Percentiles rank a stretch among this genome's conserved stretches.
These are phyloP conservation scores for Xylaria cubensis DNA, from an alignment of 495 filamentous ascomycete species.

Conservation along the genomic window DNA sequence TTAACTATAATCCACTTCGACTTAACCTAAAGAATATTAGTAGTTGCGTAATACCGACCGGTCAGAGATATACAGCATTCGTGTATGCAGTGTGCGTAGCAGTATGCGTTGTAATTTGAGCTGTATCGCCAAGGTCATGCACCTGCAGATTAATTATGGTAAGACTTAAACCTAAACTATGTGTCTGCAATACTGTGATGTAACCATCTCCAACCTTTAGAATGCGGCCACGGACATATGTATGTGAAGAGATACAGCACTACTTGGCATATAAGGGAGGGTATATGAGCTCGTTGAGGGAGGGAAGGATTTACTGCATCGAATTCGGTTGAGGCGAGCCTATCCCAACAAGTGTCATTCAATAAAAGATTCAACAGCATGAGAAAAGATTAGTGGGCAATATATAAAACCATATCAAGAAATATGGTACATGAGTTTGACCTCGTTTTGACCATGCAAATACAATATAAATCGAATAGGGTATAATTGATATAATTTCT, in stretches of 20 bases:
- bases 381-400: neutral
- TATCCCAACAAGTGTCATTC: neutral
- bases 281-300: neutral
- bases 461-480: neutral
- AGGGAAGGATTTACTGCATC: neutral
- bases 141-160: neutral
- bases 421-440: neutral
- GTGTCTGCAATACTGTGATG: constrained; percentile 11
- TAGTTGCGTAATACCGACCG: neutral
- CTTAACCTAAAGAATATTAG: neutral
- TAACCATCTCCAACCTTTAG: constrained; percentile 22
- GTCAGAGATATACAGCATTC: neutral
- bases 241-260: neutral
- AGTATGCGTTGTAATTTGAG: neutral
- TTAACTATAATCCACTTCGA: neutral
- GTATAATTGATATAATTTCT: neutral
- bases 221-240: neutral
- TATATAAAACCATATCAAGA: neutral
- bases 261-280: neutral
- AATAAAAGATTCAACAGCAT: neutral
- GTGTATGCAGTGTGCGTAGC: neutral
- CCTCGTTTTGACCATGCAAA: neutral
- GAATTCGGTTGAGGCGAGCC: neutral
- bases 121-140: constrained; percentile 3
- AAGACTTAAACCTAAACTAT: constrained; percentile 2